Percentiles rank a stretch among this genome's conserved stretches.
Conservation (phyloP, 2,329 filamentous ascomycete species). For the Apiospora malaysiana region DNA sequence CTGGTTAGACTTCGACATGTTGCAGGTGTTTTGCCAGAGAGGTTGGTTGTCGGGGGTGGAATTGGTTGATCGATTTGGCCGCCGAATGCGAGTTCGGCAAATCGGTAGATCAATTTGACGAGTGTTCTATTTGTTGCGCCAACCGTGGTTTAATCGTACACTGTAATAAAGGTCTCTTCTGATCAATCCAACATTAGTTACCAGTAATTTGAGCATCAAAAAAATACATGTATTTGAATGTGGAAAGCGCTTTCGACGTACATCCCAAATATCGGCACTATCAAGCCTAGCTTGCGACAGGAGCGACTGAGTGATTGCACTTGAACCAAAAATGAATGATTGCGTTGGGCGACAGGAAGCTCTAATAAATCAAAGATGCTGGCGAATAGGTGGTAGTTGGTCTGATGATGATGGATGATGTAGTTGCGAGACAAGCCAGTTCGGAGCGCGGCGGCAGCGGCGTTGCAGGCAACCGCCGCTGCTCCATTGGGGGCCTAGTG, state of each 20-base stretch:
- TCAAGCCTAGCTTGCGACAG: too few species aligned
- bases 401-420: slow-evolving; percentile 4
- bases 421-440: slow-evolving; percentile 6
- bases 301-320: background rate
- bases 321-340: too few species aligned
- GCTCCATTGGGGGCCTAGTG: background rate
- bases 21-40: too few species aligned
- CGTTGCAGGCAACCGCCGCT: background rate
- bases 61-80: background rate
- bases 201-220: too few species aligned
- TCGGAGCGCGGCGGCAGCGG: background rate
- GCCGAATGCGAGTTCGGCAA: slow-evolving; percentile 1
- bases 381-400: too few species aligned
- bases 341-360: background rate
- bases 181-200: too few species aligned
- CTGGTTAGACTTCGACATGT: slow-evolving; percentile 70
- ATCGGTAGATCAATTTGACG: slow-evolving; percentile 1
- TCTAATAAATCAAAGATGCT: too few species aligned
- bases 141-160: too few species aligned
- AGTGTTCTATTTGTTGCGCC: background rate
- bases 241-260: too few species aligned
- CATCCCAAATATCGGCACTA: too few species aligned
- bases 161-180: too few species aligned
- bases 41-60: background rate
- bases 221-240: too few species aligned